Evolutionary conservation across 352 stramenopile species (phyloP).

Genomic region (Globisporangium emineosum): DNA sequence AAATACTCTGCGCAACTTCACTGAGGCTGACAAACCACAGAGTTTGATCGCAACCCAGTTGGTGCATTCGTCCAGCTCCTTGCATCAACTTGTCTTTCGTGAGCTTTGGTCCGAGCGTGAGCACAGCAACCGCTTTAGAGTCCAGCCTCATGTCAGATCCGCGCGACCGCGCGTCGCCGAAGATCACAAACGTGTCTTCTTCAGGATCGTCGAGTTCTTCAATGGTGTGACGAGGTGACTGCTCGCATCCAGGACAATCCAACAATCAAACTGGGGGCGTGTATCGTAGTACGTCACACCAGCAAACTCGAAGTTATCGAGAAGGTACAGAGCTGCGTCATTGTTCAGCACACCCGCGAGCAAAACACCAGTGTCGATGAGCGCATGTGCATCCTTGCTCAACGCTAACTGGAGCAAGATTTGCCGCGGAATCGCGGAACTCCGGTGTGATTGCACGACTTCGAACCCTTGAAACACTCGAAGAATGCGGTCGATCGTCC

Average conservation of each 20-base stretch:
- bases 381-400: constrained; percentile 38
- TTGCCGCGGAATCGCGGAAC: no score
- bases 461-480: constrained; percentile 33
- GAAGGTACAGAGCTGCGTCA: constrained; percentile 49
- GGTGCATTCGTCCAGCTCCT: constrained; percentile 82
- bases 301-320: no score
- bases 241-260: constrained; percentile 73
- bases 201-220: constrained; percentile 65
- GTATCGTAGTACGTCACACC: constrained; percentile 88
- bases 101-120: constrained; percentile 84
- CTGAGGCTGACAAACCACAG: constrained; percentile 54
- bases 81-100: constrained; percentile 94
- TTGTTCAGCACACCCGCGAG: constrained; percentile 62
- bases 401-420: constrained; percentile 40
- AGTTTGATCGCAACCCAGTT: constrained; percentile 69
- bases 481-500: constrained; percentile 83
- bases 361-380: constrained; percentile 87
- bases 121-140: constrained; percentile 58
- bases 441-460: constrained; percentile 20
- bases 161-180: constrained; percentile 87
- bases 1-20: constrained; percentile 61
- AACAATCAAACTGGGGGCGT: constrained; percentile 42
- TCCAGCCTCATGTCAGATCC: constrained; percentile 90
- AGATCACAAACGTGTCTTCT: constrained; percentile 89
- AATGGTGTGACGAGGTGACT: constrained; percentile 39